Percentiles rank a stretch among this genome's conserved stretches.
Conservation (phyloP, 2,329 filamentous ascomycete species). For the Cytospora paraplurivora region DNA sequence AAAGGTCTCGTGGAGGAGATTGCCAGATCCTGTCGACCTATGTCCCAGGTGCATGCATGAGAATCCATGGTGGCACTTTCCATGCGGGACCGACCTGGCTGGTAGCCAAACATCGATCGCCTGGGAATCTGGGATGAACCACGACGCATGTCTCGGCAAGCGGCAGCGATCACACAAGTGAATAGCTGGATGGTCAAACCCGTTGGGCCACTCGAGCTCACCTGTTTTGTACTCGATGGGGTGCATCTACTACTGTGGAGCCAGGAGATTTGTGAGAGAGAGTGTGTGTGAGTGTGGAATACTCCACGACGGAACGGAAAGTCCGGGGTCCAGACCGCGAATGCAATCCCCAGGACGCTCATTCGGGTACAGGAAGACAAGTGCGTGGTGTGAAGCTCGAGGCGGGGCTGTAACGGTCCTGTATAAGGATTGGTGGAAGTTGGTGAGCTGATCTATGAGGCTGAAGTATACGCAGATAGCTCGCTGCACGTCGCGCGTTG, state of each 20-base stretch:
- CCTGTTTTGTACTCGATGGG: not conserved
- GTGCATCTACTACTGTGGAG: not conserved
- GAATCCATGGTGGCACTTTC: not conserved
- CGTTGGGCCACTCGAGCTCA: not conserved
- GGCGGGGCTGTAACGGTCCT: not conserved
- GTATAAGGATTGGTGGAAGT: conserved; percentile 17
- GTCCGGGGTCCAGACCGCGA: not conserved
- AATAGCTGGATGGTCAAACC: conserved; percentile 3
- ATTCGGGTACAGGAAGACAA: not conserved
- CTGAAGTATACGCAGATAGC: conserved; percentile 12
- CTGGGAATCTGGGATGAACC: conserved; percentile 23
- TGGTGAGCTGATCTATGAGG: conserved; percentile 6
- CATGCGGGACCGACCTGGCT: not conserved
- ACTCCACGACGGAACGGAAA: not conserved
- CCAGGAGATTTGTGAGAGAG: not conserved
- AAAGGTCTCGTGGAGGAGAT: not conserved
- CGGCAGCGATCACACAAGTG: conserved; percentile 18
- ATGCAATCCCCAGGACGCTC: not conserved
- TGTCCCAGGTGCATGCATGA: conserved; percentile 13
- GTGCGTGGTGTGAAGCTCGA: not conserved
- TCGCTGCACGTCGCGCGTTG: conserved; percentile 10
- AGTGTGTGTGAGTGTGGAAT: not conserved
- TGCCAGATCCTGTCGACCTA: not conserved
- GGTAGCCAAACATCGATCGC: not conserved
- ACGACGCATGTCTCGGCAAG: conserved; percentile 19